A percentile compares a stretch with the other conserved stretches of the same genome.
These are phyloP conservation scores for Dendrothele bispora DNA, from an alignment of 768 basidiomycete genomes.

Conservation along the genomic window DNA sequence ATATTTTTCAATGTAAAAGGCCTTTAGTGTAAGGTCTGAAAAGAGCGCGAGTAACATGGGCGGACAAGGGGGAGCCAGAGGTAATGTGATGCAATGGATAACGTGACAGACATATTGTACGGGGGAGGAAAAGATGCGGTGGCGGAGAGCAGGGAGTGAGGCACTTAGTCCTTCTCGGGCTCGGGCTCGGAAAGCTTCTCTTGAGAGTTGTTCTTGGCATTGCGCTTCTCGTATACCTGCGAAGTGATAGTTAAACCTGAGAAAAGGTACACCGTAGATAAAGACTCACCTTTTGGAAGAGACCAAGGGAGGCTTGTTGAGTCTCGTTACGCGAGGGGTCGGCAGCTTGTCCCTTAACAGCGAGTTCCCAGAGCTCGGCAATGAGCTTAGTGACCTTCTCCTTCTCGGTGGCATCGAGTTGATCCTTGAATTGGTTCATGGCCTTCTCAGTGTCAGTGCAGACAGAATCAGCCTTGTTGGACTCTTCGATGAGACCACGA, in stretches of 20 bases:
- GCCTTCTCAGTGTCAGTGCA: slow-evolving; percentile 96
- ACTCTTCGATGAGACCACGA: slow-evolving; percentile 86
- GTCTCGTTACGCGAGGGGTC: slow-evolving; percentile 83
- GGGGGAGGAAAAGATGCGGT: slow-evolving; percentile 4
- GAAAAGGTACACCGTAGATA: background rate
- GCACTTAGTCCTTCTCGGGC: slow-evolving; percentile 70
- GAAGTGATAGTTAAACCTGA: background rate
- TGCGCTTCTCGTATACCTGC: slow-evolving; percentile 90
- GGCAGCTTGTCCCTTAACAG: slow-evolving; percentile 85
- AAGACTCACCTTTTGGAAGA: slow-evolving; percentile 84
- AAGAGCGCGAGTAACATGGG: too few relatives aligned
- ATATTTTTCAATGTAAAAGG: too few relatives aligned
- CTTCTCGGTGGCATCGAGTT: slow-evolving; percentile 88
- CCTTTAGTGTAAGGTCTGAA: too few relatives aligned
- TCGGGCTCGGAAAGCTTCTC: too few relatives aligned
- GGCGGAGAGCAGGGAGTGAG: slow-evolving; percentile 6
- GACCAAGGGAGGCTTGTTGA: slow-evolving; percentile 89
- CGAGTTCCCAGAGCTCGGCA: slow-evolving; percentile 82
- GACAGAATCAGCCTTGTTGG: slow-evolving; percentile 95
- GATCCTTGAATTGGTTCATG: slow-evolving; percentile 96
- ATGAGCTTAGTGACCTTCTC: slow-evolving; percentile 91
- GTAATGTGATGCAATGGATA: too few relatives aligned
- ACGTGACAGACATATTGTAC: too few relatives aligned
- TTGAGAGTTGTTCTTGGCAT: slow-evolving; percentile 61
- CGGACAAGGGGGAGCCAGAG: slow-evolving; percentile 10